Evolutionary conservation across 331 rosid genomes (phyloP), one percentile per base, ranked within the genome.

Genomic region (Telfairia occidentalis): DNA sequence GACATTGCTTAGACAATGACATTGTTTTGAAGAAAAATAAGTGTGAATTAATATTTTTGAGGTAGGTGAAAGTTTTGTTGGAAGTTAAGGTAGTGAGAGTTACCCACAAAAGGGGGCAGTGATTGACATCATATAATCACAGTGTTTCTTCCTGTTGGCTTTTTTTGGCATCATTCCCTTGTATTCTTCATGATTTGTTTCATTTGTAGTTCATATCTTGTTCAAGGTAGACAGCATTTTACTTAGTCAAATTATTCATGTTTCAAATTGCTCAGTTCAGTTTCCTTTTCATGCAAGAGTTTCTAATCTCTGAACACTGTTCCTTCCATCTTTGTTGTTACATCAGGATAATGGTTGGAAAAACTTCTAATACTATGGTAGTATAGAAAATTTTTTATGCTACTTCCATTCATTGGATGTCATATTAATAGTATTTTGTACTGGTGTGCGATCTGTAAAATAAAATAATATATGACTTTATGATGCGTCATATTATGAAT

Each of bases 41-140:
- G 50, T 69, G 53, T 69, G 74, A 69, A 37, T 42, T 69, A 26
- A 69, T 42, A 24, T 26, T 26, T 15, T 26, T 15, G 59, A 71
- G 59, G 26, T 45, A 71, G 75, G 28, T 46, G 59, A 71, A 71
- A 71, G 59, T 69, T 69, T 69, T 71, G 75, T n/a, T 71, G 58
- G 42, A 45, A 50, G 9, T 4, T 1, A n/a, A 12, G n/a, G 49
- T 38, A 40, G 52, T 23, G 73, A 67, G 73, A 67, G 54, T 42
- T 23, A 38, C 29, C 73, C 50, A 15, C 71, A 7, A 8, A 19
- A 64, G 24, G 73, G 32, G 38, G 50, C 49, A 65, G 49, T 38
- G 50, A 37, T 28, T 65, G 72, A 18, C 48, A 65, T 65, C 72
- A 37, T 9, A 19, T 9, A 35, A n/a, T 21, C 50, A 34, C 18